phyloP scores from a whole-genome alignment of 257 asterid genomes.

The Cordia subcordata region DNA sequence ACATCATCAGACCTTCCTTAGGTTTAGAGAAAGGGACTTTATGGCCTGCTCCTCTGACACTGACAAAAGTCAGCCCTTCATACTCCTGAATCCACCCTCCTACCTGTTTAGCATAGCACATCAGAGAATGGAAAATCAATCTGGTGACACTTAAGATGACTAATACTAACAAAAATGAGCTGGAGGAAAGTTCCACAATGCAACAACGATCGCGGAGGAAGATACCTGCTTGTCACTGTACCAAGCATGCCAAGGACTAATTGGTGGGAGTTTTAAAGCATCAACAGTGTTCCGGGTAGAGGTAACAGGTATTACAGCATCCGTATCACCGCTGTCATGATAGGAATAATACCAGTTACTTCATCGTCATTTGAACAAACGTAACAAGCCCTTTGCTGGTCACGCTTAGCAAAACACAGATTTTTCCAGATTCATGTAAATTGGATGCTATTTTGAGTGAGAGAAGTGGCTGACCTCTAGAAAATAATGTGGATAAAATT shows the following conservation, averaged over 20 bases:
- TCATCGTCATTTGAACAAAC: background rate
- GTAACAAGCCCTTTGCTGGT: background rate
- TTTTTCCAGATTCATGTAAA: too few species aligned
- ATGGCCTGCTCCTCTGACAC: conserved; percentile 91
- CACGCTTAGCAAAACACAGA: background rate
- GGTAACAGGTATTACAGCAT: conserved; percentile 88
- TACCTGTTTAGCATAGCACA: conserved; percentile 37
- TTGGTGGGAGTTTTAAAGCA: conserved; percentile 61
- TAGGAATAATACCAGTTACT: background rate
- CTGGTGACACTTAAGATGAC: background rate
- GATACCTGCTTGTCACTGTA: conserved; percentile 77
- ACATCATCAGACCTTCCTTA: conserved; percentile 60
- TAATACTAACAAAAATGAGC: background rate
- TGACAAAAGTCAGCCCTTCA: conserved; percentile 68
- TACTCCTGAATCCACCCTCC: conserved; percentile 94
- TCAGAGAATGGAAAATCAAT: background rate
- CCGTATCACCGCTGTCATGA: conserved; percentile 73
- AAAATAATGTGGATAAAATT: too few species aligned
- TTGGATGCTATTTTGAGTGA: too few species aligned
- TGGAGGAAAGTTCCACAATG: background rate
- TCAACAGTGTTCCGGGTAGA: conserved; percentile 82
- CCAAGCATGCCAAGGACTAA: conserved; percentile 83
- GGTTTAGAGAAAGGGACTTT: conserved; percentile 83
- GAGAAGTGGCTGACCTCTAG: too few species aligned
- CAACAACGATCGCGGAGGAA: background rate